phyloP scores from a whole-genome alignment of 768 basidiomycete genomes.

The Boletus pseudo-olivaceus region DNA sequence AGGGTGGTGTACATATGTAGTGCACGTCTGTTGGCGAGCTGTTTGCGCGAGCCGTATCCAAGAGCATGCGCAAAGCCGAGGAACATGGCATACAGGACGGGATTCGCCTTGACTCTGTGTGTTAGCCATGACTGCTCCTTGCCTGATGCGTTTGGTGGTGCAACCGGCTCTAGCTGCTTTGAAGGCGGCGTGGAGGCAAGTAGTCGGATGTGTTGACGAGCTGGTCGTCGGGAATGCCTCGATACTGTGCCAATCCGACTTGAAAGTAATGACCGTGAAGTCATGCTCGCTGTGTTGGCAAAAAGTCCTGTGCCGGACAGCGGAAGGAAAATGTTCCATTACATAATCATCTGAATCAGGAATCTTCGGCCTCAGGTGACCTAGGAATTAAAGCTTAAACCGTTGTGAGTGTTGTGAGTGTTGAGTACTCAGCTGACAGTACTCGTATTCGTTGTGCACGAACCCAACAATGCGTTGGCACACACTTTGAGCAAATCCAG shows the following conservation, averaged over 20 bases:
- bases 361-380: too few relatives aligned
- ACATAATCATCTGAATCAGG: constrained; percentile 3
- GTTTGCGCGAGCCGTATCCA: constrained; percentile 60
- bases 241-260: constrained; percentile 4
- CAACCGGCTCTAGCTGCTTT: constrained; percentile 4
- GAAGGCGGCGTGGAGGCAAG: constrained; percentile 9
- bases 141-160: background rate
- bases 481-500: too few relatives aligned
- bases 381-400: too few relatives aligned
- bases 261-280: constrained; percentile 11
- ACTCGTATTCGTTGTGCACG: too few relatives aligned
- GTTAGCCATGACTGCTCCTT: constrained; percentile 53
- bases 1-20: constrained; percentile 55
- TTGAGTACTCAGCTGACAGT: too few relatives aligned
- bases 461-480: too few relatives aligned
- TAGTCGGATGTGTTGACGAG: constrained; percentile 9
- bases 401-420: too few relatives aligned
- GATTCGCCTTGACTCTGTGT: constrained; percentile 47
- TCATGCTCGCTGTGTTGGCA: constrained; percentile 7
- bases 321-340: constrained; percentile 1
- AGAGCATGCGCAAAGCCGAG: constrained; percentile 45
- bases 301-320: background rate
- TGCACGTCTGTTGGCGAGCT: constrained; percentile 58
- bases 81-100: constrained; percentile 44
- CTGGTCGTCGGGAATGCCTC: constrained; percentile 5